Conservation (phyloP, 1,284 basidiomycete genomes). For the Microbotryum saponariae region DNA sequence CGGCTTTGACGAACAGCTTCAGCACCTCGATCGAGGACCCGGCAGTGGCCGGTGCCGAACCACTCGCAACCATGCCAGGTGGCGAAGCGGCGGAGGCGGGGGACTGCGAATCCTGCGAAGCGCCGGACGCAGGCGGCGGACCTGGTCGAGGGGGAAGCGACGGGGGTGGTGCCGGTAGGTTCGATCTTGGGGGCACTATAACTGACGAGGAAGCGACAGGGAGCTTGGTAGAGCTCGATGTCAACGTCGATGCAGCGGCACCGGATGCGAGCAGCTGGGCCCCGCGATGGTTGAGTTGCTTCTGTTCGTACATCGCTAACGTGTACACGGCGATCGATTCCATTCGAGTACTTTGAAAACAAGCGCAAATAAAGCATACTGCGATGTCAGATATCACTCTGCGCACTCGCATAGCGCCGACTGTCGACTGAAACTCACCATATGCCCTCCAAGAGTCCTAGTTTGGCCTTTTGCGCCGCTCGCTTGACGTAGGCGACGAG, state of each 20-base stretch:
- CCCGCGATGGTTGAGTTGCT: slow-evolving; percentile 17
- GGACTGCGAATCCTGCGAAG: not conserved
- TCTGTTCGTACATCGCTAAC: slow-evolving; percentile 29
- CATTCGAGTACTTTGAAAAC: slow-evolving; percentile 11
- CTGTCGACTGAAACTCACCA: slow-evolving; percentile 14
- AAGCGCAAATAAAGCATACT: not conserved
- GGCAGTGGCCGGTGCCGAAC: not conserved
- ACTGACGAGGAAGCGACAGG: not conserved
- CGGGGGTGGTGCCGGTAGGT: not conserved
- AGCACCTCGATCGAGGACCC: slow-evolving; percentile 14
- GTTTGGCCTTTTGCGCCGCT: slow-evolving; percentile 23
- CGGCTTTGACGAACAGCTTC: slow-evolving; percentile 14
- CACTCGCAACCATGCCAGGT: not conserved
- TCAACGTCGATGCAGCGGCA: not conserved
- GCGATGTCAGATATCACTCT: too few species aligned
- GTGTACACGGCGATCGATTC: slow-evolving; percentile 25
- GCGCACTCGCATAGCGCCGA: too few species aligned
- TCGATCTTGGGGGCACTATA: not conserved
- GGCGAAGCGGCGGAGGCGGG: not conserved
- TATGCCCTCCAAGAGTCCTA: slow-evolving; percentile 12
- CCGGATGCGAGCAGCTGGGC: slow-evolving; percentile 9
- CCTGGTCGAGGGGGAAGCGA: not conserved
- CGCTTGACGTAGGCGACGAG: slow-evolving; percentile 32
- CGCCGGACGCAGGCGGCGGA: slow-evolving; percentile 4
- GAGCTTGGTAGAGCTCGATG: not conserved